Conservation (phyloP, 805 yeast genomes). For the Ogataea neopini region DNA sequence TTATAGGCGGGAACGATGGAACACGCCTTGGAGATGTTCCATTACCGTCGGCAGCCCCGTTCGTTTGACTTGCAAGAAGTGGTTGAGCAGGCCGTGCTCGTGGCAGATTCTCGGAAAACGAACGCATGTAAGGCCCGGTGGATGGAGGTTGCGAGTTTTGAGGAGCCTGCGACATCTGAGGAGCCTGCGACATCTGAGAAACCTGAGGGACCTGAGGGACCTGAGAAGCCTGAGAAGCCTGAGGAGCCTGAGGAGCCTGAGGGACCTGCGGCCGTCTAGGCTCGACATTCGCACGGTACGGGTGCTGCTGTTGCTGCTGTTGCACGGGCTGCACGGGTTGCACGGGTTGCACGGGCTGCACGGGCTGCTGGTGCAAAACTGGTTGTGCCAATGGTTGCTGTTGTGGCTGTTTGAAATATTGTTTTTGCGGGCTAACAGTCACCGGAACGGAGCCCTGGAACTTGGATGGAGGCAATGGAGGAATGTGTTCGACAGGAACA, state of each 20-base stretch:
- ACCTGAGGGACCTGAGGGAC: neutral
- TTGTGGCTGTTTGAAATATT: slow-evolving; percentile 1
- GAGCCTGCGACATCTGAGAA: neutral
- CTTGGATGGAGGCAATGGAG: slow-evolving; percentile 22
- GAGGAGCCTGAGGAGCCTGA: neutral
- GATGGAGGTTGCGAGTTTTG: neutral
- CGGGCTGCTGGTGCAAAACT: too few relatives aligned
- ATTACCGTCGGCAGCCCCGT: neutral
- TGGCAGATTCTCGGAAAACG: neutral
- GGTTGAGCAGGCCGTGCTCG: slow-evolving; percentile 2
- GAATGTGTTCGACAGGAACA: slow-evolving; percentile 11
- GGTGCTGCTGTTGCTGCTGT: too few relatives aligned
- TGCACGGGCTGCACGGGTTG: too few relatives aligned
- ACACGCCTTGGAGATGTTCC: neutral
- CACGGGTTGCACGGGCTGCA: too few relatives aligned
- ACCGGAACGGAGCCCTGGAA: slow-evolving; percentile 1
- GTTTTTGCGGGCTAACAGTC: slow-evolving; percentile 6
- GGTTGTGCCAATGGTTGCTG: slow-evolving; percentile 3
- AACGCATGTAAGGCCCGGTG: slow-evolving; percentile 2
- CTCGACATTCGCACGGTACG: slow-evolving; percentile 3
- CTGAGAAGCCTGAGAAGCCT: neutral
- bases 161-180: neutral
- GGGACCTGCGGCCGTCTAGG: slow-evolving; percentile 1
- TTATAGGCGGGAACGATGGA: slow-evolving; percentile 23
- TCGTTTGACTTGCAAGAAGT: neutral